Percentiles rank a stretch among this genome's conserved stretches.
Evolutionary conservation across 371 early-diverging fungal species (phyloP).

Genomic region (Mortierella sp.): DNA sequence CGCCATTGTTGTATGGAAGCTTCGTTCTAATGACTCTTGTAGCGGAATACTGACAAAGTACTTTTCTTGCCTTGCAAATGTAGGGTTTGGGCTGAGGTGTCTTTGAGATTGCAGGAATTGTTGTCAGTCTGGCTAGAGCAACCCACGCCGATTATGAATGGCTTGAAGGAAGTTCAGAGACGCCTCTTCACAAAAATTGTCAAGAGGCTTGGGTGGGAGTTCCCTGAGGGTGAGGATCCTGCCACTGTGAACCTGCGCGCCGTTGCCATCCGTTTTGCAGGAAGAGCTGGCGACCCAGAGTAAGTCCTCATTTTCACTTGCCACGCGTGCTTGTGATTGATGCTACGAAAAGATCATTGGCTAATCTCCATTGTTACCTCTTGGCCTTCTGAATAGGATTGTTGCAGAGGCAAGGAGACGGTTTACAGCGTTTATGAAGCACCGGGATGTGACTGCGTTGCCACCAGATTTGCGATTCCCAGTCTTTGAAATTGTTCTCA

Average conservation of each 20-base stretch:
- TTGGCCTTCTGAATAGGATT: slow-evolving; percentile 15
- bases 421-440: slow-evolving; percentile 68
- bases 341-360: not conserved
- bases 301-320: slow-evolving; percentile 2
- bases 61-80: not conserved
- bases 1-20: not conserved
- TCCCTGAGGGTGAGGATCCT: slow-evolving; percentile 62
- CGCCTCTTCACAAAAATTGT: slow-evolving; percentile 68
- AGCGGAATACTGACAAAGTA: not conserved
- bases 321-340: not conserved
- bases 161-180: slow-evolving; percentile 62
- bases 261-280: slow-evolving; percentile 64
- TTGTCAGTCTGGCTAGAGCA: slow-evolving; percentile 64
- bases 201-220: slow-evolving; percentile 72
- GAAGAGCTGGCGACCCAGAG: slow-evolving; percentile 61
- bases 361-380: not conserved
- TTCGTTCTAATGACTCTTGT: not conserved
- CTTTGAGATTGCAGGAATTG: slow-evolving; percentile 7
- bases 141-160: slow-evolving; percentile 59
- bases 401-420: slow-evolving; percentile 71
- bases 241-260: slow-evolving; percentile 60
- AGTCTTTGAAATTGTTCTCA: slow-evolving; percentile 82
- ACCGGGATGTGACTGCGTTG: slow-evolving; percentile 71
- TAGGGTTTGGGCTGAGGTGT: slow-evolving; percentile 67
- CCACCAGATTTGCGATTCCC: slow-evolving; percentile 90